Base-by-base conservation (phyloP, 2,329 filamentous ascomycete genomes). In the Claviceps sp. region DNA sequence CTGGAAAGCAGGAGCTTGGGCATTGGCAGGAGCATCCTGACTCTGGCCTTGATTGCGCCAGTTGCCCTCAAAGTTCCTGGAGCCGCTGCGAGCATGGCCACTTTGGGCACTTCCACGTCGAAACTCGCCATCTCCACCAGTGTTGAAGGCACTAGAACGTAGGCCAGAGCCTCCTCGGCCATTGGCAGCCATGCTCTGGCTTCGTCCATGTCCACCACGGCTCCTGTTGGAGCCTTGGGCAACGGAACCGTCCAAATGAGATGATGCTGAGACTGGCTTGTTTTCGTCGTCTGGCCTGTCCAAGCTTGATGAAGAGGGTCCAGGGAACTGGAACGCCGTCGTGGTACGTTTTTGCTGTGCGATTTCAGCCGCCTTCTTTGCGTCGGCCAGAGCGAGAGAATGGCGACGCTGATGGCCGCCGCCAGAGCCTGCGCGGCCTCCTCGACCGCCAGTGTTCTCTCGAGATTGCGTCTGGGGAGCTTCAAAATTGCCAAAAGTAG, bases 301-400 rank as follows among this genome's bases (percentile, higher is more conserved):
- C 56, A 80, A 77, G 39, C 78, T 79, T 50, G 78, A 74, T 56
- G 83, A 77, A 47, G 79, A 79, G 48, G 89, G 86, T 50, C 84
- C 81, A 16, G 93, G 91, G 66, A 98, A 98, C 66, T 95, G 90
- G 70, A 97, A 98, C 53, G 83, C 89, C 56, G 87, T 89, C 55
- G 90, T 89, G 51, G 91, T 95, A 68, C 90, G 80, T 73, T 96
- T 96, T 75, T 95, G 91, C 71, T 98, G 93, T 47, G 93, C 93
- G 57, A 95, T 72, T 68, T 98, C 93, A 52, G 93, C 93, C 47
- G 93, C 93, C 73, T 96, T 97, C 72, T 95, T 97, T 48, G 93
- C 93, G 69, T 98, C 93, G 39, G 90, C 88, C 57, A 98, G 75
- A 56, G 90, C 93, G 57, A 98, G 76, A 20, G 93, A 98, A 71